Percentiles rank a stretch among this genome's conserved stretches.
Evolutionary conservation across 2,329 filamentous ascomycete genomes (phyloP).

Genomic region (Fonsecaea monophora): DNA sequence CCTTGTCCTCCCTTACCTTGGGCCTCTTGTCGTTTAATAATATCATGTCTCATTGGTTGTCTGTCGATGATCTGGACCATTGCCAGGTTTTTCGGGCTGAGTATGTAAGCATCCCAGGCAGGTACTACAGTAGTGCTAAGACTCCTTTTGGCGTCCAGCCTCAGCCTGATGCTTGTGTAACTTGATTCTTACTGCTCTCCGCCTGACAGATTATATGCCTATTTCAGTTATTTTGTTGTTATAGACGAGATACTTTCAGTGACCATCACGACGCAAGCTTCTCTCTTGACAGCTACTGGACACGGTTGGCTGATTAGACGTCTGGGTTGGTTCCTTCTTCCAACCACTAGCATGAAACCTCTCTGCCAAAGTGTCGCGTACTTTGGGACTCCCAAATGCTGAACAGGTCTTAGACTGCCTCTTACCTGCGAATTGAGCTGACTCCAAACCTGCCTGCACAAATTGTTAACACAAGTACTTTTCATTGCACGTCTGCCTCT

Average conservation of each 20-base stretch:
- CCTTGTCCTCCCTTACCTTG: not conserved
- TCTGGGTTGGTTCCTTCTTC: slow-evolving; percentile 1
- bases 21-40: not conserved
- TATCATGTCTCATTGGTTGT: not conserved
- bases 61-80: not conserved
- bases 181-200: not conserved
- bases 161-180: not conserved
- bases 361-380: not conserved
- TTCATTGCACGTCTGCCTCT: not conserved
- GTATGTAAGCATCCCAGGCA: not conserved
- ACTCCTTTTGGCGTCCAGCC: not conserved
- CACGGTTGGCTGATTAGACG: not conserved
- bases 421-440: not conserved
- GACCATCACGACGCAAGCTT: not conserved
- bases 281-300: not conserved
- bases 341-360: slow-evolving; percentile 2
- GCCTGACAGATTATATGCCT: not conserved
- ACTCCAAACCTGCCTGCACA: not conserved
- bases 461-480: not conserved
- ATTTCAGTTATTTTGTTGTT: not conserved
- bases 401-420: not conserved
- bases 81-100: not conserved
- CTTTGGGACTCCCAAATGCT: not conserved
- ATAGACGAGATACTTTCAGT: not conserved
- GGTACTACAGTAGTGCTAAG: not conserved